Conservation (phyloP, 768 basidiomycete species). For the Strobilomyces echinocephalus region DNA sequence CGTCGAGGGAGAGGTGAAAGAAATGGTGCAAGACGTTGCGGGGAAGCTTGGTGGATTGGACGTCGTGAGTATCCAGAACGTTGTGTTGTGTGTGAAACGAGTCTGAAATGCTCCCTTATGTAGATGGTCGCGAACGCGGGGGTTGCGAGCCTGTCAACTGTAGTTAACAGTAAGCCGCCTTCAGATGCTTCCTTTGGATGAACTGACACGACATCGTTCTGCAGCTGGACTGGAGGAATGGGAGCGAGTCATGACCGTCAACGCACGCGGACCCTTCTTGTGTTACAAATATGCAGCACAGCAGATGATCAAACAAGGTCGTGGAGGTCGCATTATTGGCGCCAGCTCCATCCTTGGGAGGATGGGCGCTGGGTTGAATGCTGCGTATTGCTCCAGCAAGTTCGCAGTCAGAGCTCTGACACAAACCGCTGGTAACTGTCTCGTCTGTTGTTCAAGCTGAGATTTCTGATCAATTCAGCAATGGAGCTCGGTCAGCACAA, state of each 20-base stretch:
- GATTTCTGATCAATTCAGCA: not conserved
- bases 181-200: not conserved
- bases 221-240: slow-evolving; percentile 33
- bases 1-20: not conserved
- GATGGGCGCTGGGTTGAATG: slow-evolving; percentile 13
- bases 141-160: accelerated
- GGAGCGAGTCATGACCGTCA: slow-evolving; percentile 39
- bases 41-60: not conserved
- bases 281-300: slow-evolving; percentile 1
- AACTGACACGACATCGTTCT: not conserved
- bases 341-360: slow-evolving; percentile 22
- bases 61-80: not conserved
- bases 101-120: not conserved
- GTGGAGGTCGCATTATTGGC: slow-evolving; percentile 31
- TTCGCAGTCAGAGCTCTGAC: slow-evolving; percentile 38
- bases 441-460: not conserved
- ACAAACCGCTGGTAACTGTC: slow-evolving; percentile 31
- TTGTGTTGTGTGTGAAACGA: not conserved
- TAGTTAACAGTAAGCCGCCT: not conserved
- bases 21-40: not conserved
- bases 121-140: slow-evolving; percentile 14
- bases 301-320: too few relatives aligned
- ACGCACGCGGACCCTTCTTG: slow-evolving; percentile 33
- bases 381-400: slow-evolving; percentile 22
- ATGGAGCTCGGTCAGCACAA: slow-evolving; percentile 30